Evolutionary conservation across 2,329 filamentous ascomycete genomes (phyloP), one percentile per base, ranked within the genome.

Genomic region (Ustilaginoidea virens): DNA sequence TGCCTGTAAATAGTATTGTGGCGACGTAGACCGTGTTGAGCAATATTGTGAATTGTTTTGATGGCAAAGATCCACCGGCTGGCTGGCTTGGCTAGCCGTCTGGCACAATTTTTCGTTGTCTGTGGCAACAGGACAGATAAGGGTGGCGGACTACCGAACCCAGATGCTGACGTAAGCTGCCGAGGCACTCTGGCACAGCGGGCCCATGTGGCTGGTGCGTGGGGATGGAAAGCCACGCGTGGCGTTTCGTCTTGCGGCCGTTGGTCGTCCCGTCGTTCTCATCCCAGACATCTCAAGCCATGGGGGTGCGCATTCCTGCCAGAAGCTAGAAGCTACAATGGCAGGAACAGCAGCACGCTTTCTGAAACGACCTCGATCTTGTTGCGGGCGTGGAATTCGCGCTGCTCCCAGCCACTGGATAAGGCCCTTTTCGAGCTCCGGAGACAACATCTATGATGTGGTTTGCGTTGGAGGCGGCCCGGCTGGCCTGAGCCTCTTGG

Each of bases 381-480:
- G 69, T 31, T 69, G 65, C 43, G 53, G 48, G 28, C 58, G 54
- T 42, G 69, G 66, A 39, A 55, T 52, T 28, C 56, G 48, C 17
- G 51, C 47, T 34, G 33, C 51, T n/a, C 48, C 46, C 30, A 43
- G 40, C 22, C 53, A 53, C 34, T 36, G 46, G 16, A 49, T 48
- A 33, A 48, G 61, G 33, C 40, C 52, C 22, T 68, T 61, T 34
- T 50, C 61, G 15, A 60, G 51, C 24, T 37, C 49, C 9, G 43
- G 53, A 8, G 71, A 74, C 8, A 80, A 92, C 39, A 74, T 93
- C 44, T 94, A 90, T 60, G 85, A 93, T 67, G 79, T 93, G 18
- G 82, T 93, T 37, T 90, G 83, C 44, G 79, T 93, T 30, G 85
- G 85, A 36, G 86, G 85, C 36, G 85, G 86, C 5, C 85, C 86